These are phyloP conservation scores for Chalciporus piperatus DNA, from an alignment of 768 basidiomycete genomes.

Conservation along the genomic window DNA sequence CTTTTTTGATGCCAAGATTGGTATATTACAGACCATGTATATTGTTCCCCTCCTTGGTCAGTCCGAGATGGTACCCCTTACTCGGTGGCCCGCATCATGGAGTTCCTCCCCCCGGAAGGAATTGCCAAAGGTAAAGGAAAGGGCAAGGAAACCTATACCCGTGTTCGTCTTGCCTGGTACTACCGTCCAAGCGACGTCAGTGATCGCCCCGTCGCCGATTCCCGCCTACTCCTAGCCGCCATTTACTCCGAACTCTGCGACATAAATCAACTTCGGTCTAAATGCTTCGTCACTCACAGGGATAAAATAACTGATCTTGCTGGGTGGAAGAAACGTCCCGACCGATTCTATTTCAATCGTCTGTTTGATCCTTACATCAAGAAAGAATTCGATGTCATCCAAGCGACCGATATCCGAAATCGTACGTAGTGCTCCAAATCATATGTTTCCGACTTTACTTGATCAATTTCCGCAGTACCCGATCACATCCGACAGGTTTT, in stretches of 20 bases:
- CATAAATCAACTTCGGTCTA: constrained; percentile 87
- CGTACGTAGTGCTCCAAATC: constrained; percentile 49
- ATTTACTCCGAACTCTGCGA: constrained; percentile 97
- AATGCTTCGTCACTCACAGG: constrained; percentile 91
- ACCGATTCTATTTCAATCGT: constrained; percentile 94
- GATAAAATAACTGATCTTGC: constrained; percentile 93
- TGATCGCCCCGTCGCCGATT: constrained; percentile 87
- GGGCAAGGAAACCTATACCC: constrained; percentile 68
- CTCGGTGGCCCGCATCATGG: constrained; percentile 94
- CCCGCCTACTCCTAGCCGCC: constrained; percentile 87
- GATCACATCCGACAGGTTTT: constrained; percentile 76
- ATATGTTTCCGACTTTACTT: constrained; percentile 15
- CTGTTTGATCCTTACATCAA: constrained; percentile 98
- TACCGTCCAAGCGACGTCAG: constrained; percentile 96
- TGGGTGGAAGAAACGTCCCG: constrained; percentile 90
- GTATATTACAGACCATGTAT: constrained; percentile 84
- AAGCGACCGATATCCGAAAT: constrained; percentile 82
- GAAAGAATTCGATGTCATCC: constrained; percentile 95
- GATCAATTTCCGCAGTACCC: constrained; percentile 56
- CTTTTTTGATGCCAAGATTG: constrained; percentile 14
- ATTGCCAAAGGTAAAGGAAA: constrained; percentile 62
- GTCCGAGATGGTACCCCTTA: constrained; percentile 94
- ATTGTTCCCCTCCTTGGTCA: constrained; percentile 91
- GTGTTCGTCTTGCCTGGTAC: constrained; percentile 92
- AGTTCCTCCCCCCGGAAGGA: constrained; percentile 84